A percentile compares a stretch with the other conserved stretches of the same genome.
These are phyloP conservation scores for Fraxinus americana DNA, from an alignment of 257 asterid genomes.

Conservation along the genomic window DNA sequence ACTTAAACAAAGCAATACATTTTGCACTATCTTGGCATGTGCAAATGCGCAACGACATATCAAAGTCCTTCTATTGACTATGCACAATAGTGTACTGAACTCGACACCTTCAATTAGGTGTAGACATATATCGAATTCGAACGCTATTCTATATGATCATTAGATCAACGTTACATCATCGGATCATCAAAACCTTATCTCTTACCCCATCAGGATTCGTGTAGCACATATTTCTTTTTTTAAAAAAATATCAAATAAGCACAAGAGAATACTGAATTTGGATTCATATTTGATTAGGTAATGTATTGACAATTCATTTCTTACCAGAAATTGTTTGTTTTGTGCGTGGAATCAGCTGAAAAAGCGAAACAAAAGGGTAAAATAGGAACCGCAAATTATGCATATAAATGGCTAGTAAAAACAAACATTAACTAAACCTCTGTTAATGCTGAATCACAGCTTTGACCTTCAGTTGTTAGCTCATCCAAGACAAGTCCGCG, in stretches of 20 bases:
- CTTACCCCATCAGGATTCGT: background rate
- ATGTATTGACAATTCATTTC: conserved; percentile 18
- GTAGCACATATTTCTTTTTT: background rate
- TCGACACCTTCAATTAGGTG: too few species aligned
- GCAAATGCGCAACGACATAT: too few species aligned
- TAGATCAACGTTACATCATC: too few species aligned
- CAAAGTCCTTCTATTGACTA: too few species aligned
- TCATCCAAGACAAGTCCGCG: conserved; percentile 33
- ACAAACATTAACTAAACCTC: conserved; percentile 57
- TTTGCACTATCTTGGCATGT: too few species aligned
- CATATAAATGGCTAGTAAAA: conserved; percentile 40
- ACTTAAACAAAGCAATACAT: too few species aligned
- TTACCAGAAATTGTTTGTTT: conserved; percentile 24
- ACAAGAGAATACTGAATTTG: background rate
- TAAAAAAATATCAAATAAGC: background rate
- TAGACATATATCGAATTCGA: too few species aligned
- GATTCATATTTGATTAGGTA: background rate
- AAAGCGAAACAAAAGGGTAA: conserved; percentile 22
- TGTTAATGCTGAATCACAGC: conserved; percentile 45
- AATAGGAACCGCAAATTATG: background rate
- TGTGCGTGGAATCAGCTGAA: conserved; percentile 12
- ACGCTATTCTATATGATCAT: too few species aligned
- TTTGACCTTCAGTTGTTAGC: conserved; percentile 50
- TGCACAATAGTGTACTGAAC: too few species aligned
- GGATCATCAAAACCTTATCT: too few species aligned